A percentile compares a stretch with the other conserved stretches of the same genome.
These are phyloP conservation scores for Penicillium sp. DNA, from an alignment of 2,329 filamentous ascomycete genomes.

Conservation along the genomic window DNA sequence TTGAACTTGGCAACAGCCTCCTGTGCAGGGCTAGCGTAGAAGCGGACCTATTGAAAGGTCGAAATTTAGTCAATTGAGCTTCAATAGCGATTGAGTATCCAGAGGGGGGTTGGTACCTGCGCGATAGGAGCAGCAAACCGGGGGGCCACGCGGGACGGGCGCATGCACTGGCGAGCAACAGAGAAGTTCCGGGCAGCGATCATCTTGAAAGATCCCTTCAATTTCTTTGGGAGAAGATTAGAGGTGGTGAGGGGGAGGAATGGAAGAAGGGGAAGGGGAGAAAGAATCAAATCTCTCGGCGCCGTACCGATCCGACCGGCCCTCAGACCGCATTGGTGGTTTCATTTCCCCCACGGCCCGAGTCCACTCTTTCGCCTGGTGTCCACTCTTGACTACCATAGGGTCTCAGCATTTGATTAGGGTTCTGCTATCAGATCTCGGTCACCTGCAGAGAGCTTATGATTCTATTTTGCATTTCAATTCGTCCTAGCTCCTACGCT, in stretches of 20 bases:
- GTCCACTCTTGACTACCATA: slow-evolving; percentile 7
- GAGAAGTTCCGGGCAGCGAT: slow-evolving; percentile 76
- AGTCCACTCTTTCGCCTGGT: slow-evolving; percentile 15
- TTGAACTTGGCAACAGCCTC: slow-evolving; percentile 89
- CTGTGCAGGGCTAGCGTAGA: slow-evolving; percentile 52
- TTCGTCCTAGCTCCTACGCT: slow-evolving; percentile 10
- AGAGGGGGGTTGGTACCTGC: slow-evolving; percentile 51
- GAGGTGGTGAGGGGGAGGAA: slow-evolving; percentile 19
- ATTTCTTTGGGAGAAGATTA: slow-evolving; percentile 12
- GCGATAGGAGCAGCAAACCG: slow-evolving; percentile 48
- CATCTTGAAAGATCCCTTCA: slow-evolving; percentile 58
- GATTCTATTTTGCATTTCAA: slow-evolving; percentile 1
- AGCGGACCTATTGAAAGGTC: slow-evolving; percentile 53
- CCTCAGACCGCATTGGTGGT: slow-evolving; percentile 24
- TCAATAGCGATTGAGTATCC: slow-evolving; percentile 9
- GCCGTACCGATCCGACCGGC: slow-evolving; percentile 22
- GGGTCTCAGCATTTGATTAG: background rate
- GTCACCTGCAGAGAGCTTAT: slow-evolving; percentile 5
- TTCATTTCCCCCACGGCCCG: slow-evolving; percentile 18
- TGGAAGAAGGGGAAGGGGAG: slow-evolving; percentile 13
- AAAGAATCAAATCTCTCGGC: slow-evolving; percentile 26
- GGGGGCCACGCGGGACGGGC: slow-evolving; percentile 54
- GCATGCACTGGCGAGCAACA: slow-evolving; percentile 74
- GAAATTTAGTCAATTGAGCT: slow-evolving; percentile 19
- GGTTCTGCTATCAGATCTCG: slow-evolving; percentile 2